These are phyloP conservation scores for Diaporthe batatas DNA, from an alignment of 2,329 filamentous ascomycete species.

Conservation along the genomic window DNA sequence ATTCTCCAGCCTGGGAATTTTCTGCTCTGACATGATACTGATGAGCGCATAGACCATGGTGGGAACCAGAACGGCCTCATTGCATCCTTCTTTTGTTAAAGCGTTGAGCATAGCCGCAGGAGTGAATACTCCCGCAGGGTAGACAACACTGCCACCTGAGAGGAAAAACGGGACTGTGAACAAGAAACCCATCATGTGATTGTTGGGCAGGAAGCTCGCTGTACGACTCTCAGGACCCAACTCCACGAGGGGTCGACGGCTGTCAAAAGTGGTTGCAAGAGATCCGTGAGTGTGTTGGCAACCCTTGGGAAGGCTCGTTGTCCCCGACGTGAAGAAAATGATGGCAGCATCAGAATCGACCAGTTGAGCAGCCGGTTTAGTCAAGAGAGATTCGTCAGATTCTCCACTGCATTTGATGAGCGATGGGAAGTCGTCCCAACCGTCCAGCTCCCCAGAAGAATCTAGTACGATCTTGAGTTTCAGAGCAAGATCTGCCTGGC, in stretches of 20 bases:
- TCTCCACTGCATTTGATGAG: not conserved
- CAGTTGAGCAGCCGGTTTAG: not conserved
- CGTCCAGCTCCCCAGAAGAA: not conserved
- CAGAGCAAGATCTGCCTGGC: not conserved
- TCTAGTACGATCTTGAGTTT: not conserved
- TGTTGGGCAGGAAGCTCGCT: constrained; percentile 12
- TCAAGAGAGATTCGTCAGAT: not conserved
- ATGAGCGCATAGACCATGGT: constrained; percentile 1
- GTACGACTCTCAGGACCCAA: not conserved
- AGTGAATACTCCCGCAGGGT: not conserved
- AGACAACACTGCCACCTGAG: constrained; percentile 9
- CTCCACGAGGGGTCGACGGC: not conserved
- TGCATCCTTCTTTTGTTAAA: not conserved
- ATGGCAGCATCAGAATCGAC: not conserved
- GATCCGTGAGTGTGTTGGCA: constrained; percentile 4
- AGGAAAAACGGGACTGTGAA: not conserved
- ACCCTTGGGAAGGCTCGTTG: constrained; percentile 12
- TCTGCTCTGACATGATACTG: constrained; percentile 6
- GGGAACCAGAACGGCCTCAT: not conserved
- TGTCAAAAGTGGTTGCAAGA: not conserved
- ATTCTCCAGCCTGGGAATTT: not conserved
- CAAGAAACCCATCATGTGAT: constrained; percentile 7
- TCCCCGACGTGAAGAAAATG: constrained; percentile 6
- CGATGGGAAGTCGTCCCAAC: constrained; percentile 4
- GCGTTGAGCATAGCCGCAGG: constrained; percentile 6